phyloP scores from a whole-genome alignment of 108 stramenopile genomes.

The Cyclotella baltica region DNA sequence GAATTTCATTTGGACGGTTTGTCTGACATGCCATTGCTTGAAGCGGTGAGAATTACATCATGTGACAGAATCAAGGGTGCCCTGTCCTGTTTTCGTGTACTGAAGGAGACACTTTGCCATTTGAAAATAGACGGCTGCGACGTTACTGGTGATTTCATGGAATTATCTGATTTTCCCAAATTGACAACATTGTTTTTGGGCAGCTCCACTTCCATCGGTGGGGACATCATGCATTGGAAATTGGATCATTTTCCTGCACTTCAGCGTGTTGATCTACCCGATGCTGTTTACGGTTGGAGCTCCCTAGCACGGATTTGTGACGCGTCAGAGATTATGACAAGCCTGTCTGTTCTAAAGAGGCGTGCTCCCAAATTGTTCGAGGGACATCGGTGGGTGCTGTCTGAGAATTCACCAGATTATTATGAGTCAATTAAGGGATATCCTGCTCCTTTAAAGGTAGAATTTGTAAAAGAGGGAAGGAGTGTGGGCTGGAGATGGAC shows the following conservation, averaged over 20 bases:
- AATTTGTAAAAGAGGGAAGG: slow-evolving; percentile 17
- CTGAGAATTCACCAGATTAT: slow-evolving; percentile 4
- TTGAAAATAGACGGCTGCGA: background rate
- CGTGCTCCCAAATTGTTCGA: background rate
- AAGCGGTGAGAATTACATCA: background rate
- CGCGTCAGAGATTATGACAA: background rate
- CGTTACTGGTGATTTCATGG: background rate
- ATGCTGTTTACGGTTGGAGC: background rate
- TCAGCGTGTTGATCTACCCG: background rate
- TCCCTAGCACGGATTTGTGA: background rate
- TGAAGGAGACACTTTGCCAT: background rate
- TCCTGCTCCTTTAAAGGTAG: slow-evolving; percentile 17
- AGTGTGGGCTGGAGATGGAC: slow-evolving; percentile 20
- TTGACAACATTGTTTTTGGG: background rate
- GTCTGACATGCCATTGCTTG: background rate
- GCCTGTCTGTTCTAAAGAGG: background rate
- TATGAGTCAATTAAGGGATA: slow-evolving; percentile 8
- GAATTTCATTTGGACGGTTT: background rate
- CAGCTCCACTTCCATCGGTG: background rate
- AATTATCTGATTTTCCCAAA: background rate
- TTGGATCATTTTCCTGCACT: background rate
- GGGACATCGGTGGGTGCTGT: slow-evolving; percentile 4
- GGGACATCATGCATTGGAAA: background rate
- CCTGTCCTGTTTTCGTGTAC: background rate
- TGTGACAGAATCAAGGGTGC: background rate